Conservation (phyloP, 768 basidiomycete genomes). For the Lepiota brunneoincarnata region DNA sequence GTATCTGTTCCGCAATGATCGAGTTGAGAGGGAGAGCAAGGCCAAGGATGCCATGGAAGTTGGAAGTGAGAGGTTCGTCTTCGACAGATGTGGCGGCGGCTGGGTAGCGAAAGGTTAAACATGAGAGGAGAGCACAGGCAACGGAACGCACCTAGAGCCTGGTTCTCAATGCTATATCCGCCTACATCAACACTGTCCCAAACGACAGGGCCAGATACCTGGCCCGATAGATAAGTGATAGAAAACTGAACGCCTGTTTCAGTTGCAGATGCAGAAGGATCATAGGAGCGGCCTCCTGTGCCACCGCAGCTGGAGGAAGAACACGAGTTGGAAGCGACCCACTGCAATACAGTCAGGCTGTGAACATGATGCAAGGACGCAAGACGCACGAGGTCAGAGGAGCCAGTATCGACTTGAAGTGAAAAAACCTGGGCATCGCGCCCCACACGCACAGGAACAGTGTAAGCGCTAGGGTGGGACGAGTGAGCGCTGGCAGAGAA, state of each 20-base stretch:
- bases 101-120: slow-evolving; percentile 19
- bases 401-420: slow-evolving; percentile 79
- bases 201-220: slow-evolving; percentile 58
- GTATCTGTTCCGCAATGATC: slow-evolving; percentile 52
- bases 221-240: slow-evolving; percentile 61
- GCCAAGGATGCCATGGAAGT: slow-evolving; percentile 69
- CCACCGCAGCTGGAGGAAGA: slow-evolving; percentile 48
- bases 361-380: background rate
- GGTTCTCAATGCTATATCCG: slow-evolving; percentile 57
- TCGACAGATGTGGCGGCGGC: slow-evolving; percentile 57
- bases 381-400: slow-evolving; percentile 68
- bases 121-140: background rate
- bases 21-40: slow-evolving; percentile 74
- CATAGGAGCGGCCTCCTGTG: slow-evolving; percentile 49
- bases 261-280: slow-evolving; percentile 42
- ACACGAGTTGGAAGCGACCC: slow-evolving; percentile 72
- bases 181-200: slow-evolving; percentile 69
- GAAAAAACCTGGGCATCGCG: slow-evolving; percentile 45
- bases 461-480: slow-evolving; percentile 52
- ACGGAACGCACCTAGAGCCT: slow-evolving; percentile 60
- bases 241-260: slow-evolving; percentile 41
- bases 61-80: slow-evolving; percentile 52
- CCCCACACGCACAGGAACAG: slow-evolving; percentile 58
- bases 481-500: background rate
- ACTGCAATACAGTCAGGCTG: slow-evolving; percentile 37